These are phyloP conservation scores for Pseudozyma sp. DNA, from an alignment of 1,284 basidiomycete species.

Conservation along the genomic window DNA sequence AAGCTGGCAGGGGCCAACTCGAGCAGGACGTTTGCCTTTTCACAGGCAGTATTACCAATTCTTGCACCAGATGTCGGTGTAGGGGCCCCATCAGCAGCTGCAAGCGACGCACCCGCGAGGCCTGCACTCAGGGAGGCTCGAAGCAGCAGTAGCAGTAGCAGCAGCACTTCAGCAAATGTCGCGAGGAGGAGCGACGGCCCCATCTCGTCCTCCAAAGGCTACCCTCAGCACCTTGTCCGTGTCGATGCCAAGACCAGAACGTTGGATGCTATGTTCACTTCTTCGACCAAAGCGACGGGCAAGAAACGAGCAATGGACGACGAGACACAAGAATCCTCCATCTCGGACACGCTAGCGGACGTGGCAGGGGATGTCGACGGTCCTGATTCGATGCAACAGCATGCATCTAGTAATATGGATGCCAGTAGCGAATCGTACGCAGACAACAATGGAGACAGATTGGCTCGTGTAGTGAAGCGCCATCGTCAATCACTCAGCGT, in stretches of 20 bases:
- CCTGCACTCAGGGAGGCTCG: conserved; percentile 12
- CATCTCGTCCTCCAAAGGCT: conserved; percentile 31
- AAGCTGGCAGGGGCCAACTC: conserved; percentile 55
- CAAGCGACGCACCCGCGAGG: conserved; percentile 5
- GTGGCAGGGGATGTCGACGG: conserved; percentile 7
- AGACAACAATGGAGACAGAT: neutral
- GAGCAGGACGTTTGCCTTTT: conserved; percentile 60
- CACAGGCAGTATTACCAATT: conserved; percentile 40
- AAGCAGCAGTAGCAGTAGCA: conserved; percentile 32
- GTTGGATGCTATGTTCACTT: conserved; percentile 78
- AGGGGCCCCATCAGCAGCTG: neutral
- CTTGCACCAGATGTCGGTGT: conserved; percentile 17
- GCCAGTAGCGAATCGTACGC: conserved; percentile 7
- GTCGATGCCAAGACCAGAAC: conserved; percentile 88
- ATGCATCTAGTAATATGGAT: neutral
- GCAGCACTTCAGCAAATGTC: conserved; percentile 6
- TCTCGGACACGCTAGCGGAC: conserved; percentile 8
- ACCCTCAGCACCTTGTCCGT: conserved; percentile 90
- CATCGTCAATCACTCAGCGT: conserved; percentile 32
- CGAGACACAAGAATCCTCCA: neutral
- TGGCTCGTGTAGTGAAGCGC: conserved; percentile 8
- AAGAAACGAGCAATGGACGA: conserved; percentile 28
- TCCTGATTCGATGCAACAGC: neutral
- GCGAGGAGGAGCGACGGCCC: conserved; percentile 16
- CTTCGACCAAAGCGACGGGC: conserved; percentile 8